Base-by-base conservation (phyloP, 2,329 filamentous ascomycete species). In the Trichoderma koningiopsis region DNA sequence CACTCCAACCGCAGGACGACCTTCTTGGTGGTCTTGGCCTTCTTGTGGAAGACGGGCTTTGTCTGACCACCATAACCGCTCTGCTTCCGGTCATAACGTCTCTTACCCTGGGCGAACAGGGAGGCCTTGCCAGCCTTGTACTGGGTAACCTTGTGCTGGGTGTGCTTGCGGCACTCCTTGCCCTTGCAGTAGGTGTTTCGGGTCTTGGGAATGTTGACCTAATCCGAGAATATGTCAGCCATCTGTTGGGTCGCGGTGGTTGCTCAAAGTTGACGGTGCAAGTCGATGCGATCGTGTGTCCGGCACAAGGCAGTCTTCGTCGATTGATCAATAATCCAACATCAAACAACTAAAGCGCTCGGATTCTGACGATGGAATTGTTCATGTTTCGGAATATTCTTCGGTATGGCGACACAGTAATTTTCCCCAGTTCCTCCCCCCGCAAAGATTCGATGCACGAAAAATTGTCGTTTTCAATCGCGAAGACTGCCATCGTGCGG, bases 21-120 rank as follows among this genome's bases (percentile, higher is more conserved):
- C 92, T 99, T 99, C 93, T 99, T 99, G 83, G 96, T 99, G 78
- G 96, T 99, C 92, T 99, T 99, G 77, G 96, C 96, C 89, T 97
- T 98, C 92, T 98, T 99, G 93, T 98, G 96, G 92, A 98, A 99
- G 82, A 99, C 94, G 79, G 96, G 96, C 89, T 99, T 99, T 81
- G 96, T 99, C 89, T 99, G 96, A 94, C 96, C 96, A 93, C 96
- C 96, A 83, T 97, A 98, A 92, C 95, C 95, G 83, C 91, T 93
- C 88, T 98, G 95, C 89, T 98, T 98, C 83, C 94, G 90, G 87
- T 97, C 94, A 88, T 98, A 98, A 91, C 95, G 94, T 86, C 95
- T 93, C 92, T 98, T 99, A 90, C 95, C 95, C 90, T 99, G 95
- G 73, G 94, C 94, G 88, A 94, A 96, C 76, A 95, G 88, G 81